These are phyloP conservation scores for Apodospora peruviana DNA, from an alignment of 495 filamentous ascomycete genomes.

Conservation along the genomic window DNA sequence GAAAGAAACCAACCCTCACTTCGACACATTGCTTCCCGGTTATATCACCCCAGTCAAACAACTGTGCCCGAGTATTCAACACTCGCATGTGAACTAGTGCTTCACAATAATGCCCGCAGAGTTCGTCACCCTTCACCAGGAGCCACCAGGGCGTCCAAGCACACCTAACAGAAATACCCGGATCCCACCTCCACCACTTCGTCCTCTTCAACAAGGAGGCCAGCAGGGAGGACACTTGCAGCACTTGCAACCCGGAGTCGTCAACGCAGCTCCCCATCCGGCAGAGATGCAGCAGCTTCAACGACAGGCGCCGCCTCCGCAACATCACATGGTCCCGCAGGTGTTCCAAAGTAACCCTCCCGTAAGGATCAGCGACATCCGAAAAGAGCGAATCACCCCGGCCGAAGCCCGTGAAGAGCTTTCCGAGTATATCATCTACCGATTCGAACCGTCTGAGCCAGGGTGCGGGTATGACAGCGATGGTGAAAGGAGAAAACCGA, in stretches of 20 bases:
- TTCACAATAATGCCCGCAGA: background rate
- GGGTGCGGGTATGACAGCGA: constrained; percentile 16
- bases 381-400: constrained; percentile 6
- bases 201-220: background rate
- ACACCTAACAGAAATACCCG: background rate
- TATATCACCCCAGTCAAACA: background rate
- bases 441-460: constrained; percentile 20
- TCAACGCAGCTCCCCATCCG: background rate
- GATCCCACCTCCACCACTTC: background rate
- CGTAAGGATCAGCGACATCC: constrained; percentile 13
- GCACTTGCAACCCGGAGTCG: background rate
- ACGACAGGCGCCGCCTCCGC: background rate
- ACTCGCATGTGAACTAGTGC: background rate
- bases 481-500: constrained; percentile 14
- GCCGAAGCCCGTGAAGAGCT: constrained; percentile 23
- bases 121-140: background rate
- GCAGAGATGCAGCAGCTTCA: background rate
- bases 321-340: background rate
- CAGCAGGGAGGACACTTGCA: background rate
- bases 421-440: constrained; percentile 25
- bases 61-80: background rate
- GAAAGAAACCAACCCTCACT: background rate
- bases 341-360: background rate
- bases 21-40: background rate
- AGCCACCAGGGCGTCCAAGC: background rate